Evolutionary conservation across 768 basidiomycete species (phyloP).

Genomic region (Rhodocollybia butyracea): DNA sequence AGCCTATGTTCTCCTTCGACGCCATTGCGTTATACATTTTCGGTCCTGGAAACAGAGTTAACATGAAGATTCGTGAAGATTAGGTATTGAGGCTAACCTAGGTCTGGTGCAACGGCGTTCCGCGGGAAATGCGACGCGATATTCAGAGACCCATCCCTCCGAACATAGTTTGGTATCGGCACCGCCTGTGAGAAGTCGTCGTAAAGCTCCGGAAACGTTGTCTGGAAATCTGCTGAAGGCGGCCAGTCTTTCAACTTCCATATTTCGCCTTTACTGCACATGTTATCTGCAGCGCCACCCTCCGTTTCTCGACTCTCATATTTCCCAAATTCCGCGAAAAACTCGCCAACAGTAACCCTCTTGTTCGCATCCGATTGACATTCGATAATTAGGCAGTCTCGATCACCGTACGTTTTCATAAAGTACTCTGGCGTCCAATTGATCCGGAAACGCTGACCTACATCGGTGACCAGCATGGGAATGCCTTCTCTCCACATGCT

Average conservation of each 20-base stretch:
- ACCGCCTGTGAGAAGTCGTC: constrained; percentile 81
- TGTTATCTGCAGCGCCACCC: background rate
- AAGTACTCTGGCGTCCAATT: constrained; percentile 87
- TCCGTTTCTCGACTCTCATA: constrained; percentile 43
- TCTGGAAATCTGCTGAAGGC: constrained; percentile 78
- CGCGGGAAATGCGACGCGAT: constrained; percentile 86
- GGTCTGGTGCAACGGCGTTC: constrained; percentile 75
- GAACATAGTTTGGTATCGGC: constrained; percentile 87
- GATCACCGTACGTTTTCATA: constrained; percentile 58
- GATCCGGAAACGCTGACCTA: constrained; percentile 59
- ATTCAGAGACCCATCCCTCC: constrained; percentile 86
- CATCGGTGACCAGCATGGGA: constrained; percentile 73
- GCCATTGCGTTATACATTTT: constrained; percentile 95
- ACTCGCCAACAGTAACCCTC: constrained; percentile 66
- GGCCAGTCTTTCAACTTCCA: constrained; percentile 81
- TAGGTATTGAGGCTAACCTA: constrained; percentile 45
- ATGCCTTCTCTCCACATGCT: constrained; percentile 70
- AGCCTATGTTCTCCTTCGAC: constrained; percentile 59
- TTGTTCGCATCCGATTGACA: constrained; percentile 72
- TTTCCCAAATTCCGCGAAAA: constrained; percentile 76
- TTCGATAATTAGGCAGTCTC: constrained; percentile 72
- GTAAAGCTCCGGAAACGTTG: constrained; percentile 79
- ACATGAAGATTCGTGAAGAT: background rate
- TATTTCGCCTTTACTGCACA: background rate
- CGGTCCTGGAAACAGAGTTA: constrained; percentile 51